Percentiles rank a stretch among this genome's conserved stretches.
These are phyloP conservation scores for Sporodiniella umbellata DNA, from an alignment of 371 early-diverging fungal species.

Conservation along the genomic window DNA sequence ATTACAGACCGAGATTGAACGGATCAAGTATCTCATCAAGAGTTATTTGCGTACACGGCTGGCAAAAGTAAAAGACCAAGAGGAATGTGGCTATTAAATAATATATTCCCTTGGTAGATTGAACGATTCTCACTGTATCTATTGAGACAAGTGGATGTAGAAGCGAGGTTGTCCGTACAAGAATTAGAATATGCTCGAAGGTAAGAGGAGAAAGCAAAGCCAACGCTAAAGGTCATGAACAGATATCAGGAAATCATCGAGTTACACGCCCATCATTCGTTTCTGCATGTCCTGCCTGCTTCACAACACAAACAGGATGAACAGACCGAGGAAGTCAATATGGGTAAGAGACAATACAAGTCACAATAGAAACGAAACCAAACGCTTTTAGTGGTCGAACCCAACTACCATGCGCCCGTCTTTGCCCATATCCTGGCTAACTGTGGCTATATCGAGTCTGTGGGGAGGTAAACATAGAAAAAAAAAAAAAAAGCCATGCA, in stretches of 20 bases:
- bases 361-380: neutral
- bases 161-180: conserved; percentile 39
- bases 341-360: conserved; percentile 18
- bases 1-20: conserved; percentile 79
- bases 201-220: conserved; percentile 13
- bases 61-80: conserved; percentile 42
- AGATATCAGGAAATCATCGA: conserved; percentile 42
- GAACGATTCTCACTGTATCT: conserved; percentile 44
- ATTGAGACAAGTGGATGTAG: conserved; percentile 27
- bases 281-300: conserved; percentile 48
- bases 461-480: neutral
- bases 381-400: conserved; percentile 59
- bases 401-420: conserved; percentile 71
- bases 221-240: neutral
- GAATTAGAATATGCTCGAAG: conserved; percentile 51
- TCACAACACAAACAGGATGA: conserved; percentile 61
- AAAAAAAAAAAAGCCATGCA: neutral
- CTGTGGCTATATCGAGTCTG: conserved; percentile 42
- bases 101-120: conserved; percentile 29
- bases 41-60: conserved; percentile 73
- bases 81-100: neutral
- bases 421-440: conserved; percentile 61
- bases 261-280: conserved; percentile 49
- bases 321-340: conserved; percentile 20
- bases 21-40: conserved; percentile 73